These are phyloP conservation scores for Monotropa hypopitys DNA, from an alignment of 179 eudicot species.

Conservation along the genomic window DNA sequence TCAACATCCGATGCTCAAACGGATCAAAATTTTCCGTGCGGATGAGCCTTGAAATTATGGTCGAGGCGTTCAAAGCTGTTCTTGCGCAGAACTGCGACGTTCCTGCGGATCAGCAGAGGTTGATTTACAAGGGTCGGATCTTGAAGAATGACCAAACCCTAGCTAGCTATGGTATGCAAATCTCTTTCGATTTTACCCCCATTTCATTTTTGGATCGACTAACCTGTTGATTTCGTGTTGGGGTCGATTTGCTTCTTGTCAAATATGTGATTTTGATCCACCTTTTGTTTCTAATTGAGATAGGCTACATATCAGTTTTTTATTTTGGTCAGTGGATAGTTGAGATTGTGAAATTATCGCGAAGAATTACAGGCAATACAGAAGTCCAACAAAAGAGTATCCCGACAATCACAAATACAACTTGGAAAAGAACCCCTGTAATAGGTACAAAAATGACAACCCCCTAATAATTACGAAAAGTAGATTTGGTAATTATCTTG, in stretches of 20 bases:
- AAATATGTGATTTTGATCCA: constrained; percentile 7
- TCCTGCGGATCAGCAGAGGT: constrained; percentile 31
- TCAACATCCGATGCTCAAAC: constrained; percentile 63
- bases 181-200: neutral
- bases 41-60: constrained; percentile 36
- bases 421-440: neutral
- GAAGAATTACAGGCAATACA: neutral
- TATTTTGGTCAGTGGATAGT: neutral
- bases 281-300: neutral
- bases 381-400: neutral
- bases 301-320: neutral
- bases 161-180: constrained; percentile 29
- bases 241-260: neutral
- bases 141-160: constrained; percentile 40
- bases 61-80: constrained; percentile 46
- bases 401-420: neutral
- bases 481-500: neutral
- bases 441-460: neutral
- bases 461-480: neutral
- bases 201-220: neutral
- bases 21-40: constrained; percentile 61
- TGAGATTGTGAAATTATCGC: neutral
- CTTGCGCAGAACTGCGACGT: constrained; percentile 38
- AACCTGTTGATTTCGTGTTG: neutral
- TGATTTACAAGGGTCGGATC: constrained; percentile 46